Evolutionary conservation across 2,329 filamentous ascomycete species (phyloP).

Genomic region (Fusarium mangiferae): DNA sequence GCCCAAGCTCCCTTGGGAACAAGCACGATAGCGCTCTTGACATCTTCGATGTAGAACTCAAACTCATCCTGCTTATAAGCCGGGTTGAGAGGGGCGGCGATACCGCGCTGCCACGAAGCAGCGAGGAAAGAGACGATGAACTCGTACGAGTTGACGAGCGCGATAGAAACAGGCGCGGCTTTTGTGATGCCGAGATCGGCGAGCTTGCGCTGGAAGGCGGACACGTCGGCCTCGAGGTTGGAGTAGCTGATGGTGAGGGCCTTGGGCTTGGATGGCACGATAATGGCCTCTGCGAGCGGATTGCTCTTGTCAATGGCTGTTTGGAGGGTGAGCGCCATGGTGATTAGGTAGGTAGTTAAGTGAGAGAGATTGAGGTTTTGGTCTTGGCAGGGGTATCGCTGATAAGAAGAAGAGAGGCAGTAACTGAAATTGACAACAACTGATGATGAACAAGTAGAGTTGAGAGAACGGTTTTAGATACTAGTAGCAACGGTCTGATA

Average conservation of each 20-base stretch:
- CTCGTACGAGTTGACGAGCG: conserved; percentile 85
- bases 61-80: conserved; percentile 91
- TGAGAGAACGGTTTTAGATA: not conserved
- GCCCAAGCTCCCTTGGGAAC: conserved; percentile 77
- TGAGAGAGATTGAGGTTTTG: not conserved
- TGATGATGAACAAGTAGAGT: not conserved
- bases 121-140: conserved; percentile 90
- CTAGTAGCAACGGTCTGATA: not conserved
- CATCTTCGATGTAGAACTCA: conserved; percentile 90
- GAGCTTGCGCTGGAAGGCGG: conserved; percentile 80
- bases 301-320: conserved; percentile 59
- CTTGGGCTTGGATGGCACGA: conserved; percentile 73
- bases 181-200: conserved; percentile 77
- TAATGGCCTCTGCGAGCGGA: conserved; percentile 67
- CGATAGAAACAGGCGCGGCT: conserved; percentile 81
- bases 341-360: not conserved
- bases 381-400: conserved; percentile 1
- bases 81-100: conserved; percentile 88
- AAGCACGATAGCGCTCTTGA: conserved; percentile 81
- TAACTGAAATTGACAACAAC: not conserved
- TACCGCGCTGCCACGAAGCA: conserved; percentile 83
- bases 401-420: conserved; percentile 2
- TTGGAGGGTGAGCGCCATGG: conserved; percentile 59
- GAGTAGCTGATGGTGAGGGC: conserved; percentile 76
- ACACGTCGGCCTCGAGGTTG: conserved; percentile 72